Evolutionary conservation across 176 grass and related monocot genomes (phyloP).

Genomic region (Metroxylon sagu): DNA sequence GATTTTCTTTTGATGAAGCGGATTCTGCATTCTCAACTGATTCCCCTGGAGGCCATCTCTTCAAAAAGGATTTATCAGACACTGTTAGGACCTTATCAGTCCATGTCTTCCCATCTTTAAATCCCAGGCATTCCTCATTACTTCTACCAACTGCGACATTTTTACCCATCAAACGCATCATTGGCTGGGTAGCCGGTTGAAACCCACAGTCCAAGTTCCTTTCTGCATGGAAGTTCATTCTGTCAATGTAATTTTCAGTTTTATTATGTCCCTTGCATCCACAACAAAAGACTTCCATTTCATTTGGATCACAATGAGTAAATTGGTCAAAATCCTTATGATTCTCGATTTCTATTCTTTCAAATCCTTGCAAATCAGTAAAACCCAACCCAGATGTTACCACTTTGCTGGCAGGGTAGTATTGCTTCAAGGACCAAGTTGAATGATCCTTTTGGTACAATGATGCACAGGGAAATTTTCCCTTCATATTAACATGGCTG

Average conservation of each 20-base stretch:
- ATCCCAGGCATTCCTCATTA: conserved; percentile 13
- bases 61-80: background rate
- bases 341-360: background rate
- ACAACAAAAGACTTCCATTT: conserved; percentile 12
- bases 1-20: background rate
- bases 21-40: conserved; percentile 22
- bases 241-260: background rate
- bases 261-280: conserved; percentile 16
- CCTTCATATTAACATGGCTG: conserved; percentile 18
- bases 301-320: background rate
- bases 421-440: conserved; percentile 19
- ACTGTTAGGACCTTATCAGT: conserved; percentile 4
- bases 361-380: conserved; percentile 8
- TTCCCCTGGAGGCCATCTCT: conserved; percentile 20
- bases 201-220: conserved; percentile 14
- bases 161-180: conserved; percentile 58
- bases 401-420: background rate
- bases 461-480: conserved; percentile 7
- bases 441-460: conserved; percentile 12
- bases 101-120: conserved; percentile 5
- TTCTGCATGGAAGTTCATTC: conserved; percentile 17
- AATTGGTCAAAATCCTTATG: background rate
- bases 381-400: conserved; percentile 13
- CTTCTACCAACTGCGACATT: conserved; percentile 33
- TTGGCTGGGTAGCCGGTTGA: conserved; percentile 24